phyloP scores from a whole-genome alignment of 441 rosid genomes.

The Mallotus repandus region DNA sequence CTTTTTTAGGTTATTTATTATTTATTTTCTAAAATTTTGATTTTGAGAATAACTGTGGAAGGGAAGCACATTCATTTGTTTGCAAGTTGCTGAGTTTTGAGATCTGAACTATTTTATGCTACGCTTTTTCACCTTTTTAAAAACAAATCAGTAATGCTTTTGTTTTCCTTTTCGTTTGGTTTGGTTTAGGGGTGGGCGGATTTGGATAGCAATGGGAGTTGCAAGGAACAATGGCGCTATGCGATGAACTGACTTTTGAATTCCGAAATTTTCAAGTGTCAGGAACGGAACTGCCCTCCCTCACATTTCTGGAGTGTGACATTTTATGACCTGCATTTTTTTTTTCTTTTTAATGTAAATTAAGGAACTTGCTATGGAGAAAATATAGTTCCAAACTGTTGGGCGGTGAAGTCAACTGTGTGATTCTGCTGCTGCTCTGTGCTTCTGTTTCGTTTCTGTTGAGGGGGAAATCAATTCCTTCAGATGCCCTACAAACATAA shows the following conservation, averaged over 20 bases:
- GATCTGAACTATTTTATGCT: slow-evolving; percentile 17
- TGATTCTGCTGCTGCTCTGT: not conserved
- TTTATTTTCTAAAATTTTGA: not conserved
- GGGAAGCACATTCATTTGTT: not conserved
- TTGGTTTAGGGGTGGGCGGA: too few species aligned
- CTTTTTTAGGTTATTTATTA: too few species aligned
- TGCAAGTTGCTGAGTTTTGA: slow-evolving; percentile 4
- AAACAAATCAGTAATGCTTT: not conserved
- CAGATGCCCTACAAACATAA: slow-evolving; percentile 11
- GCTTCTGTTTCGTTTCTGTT: slow-evolving; percentile 8
- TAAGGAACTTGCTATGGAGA: not conserved
- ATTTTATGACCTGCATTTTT: not conserved
- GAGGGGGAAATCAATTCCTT: slow-evolving; percentile 19
- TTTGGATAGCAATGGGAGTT: not conserved
- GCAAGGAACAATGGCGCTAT: not conserved
- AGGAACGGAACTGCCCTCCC: not conserved
- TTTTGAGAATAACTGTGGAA: not conserved
- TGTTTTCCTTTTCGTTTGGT: not conserved
- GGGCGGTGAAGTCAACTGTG: slow-evolving; percentile 1
- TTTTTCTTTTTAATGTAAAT: not conserved
- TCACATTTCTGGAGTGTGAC: not conserved
- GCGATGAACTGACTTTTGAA: not conserved
- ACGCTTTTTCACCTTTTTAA: not conserved
- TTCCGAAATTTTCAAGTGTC: not conserved
- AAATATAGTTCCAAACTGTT: not conserved